Evolutionary conservation across 1,139 yeast species (phyloP).

Genomic region (Blastobotrys apis): DNA sequence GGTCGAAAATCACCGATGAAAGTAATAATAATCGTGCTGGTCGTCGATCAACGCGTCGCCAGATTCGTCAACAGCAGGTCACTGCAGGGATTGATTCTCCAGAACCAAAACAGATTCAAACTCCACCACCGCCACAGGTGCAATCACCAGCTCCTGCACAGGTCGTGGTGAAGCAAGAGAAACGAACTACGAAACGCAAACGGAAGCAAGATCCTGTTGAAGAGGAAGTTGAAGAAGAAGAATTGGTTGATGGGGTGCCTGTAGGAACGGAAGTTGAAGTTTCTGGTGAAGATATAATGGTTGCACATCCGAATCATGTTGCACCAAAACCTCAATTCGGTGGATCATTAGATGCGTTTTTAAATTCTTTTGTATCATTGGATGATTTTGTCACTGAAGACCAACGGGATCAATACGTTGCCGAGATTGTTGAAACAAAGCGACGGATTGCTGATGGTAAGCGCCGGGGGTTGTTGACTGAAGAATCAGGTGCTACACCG

Average conservation of each 20-base stretch:
- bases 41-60: conserved; percentile 29
- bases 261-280: conserved; percentile 9
- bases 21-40: conserved; percentile 22
- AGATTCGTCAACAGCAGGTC: conserved; percentile 25
- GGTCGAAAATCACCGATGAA: conserved; percentile 35
- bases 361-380: conserved; percentile 50
- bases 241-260: conserved; percentile 1
- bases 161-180: conserved; percentile 12
- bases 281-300: neutral
- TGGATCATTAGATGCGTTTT: conserved; percentile 39
- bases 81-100: conserved; percentile 19
- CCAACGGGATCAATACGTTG: conserved; percentile 47
- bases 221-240: conserved; percentile 12
- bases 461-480: conserved; percentile 46
- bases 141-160: neutral
- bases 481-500: conserved; percentile 37
- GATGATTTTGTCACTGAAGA: conserved; percentile 51
- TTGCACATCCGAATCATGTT: conserved; percentile 15
- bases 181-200: conserved; percentile 1
- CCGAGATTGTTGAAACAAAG: conserved; percentile 43
- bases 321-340: conserved; percentile 27
- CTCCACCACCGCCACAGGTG: too few relatives aligned
- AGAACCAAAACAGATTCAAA: too few relatives aligned
- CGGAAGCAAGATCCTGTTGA: conserved; percentile 8
- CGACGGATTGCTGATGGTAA: conserved; percentile 53